Conservation (phyloP, 2,329 filamentous ascomycete genomes). For the Penicillium sumatraense region DNA sequence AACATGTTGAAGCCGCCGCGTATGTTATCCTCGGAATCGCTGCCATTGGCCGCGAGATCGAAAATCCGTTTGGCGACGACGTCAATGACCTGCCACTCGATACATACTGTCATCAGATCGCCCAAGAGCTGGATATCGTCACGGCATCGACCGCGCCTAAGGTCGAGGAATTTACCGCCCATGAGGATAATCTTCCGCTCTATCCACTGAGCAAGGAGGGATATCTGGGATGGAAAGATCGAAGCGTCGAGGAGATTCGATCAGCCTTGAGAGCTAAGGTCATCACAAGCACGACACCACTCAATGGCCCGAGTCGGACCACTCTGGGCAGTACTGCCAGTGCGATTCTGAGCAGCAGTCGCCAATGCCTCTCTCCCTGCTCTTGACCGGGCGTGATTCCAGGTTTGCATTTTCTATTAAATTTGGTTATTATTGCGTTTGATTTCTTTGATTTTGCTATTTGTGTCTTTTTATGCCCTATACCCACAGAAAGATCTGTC, state of each 20-base stretch:
- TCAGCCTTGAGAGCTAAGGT: conserved; percentile 46
- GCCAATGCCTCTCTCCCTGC: background rate
- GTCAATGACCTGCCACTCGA: conserved; percentile 83
- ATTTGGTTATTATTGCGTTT: background rate
- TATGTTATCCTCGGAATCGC: conserved; percentile 84
- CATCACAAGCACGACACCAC: conserved; percentile 14
- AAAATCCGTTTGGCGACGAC: conserved; percentile 83
- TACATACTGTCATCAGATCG: conserved; percentile 74
- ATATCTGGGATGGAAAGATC: conserved; percentile 54
- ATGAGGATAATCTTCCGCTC: conserved; percentile 43
- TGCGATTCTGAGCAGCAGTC: background rate
- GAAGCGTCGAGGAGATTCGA: conserved; percentile 53
- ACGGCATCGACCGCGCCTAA: conserved; percentile 61
- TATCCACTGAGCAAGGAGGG: conserved; percentile 49
- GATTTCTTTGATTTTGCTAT: background rate
- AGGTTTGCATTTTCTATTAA: background rate
- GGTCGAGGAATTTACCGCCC: conserved; percentile 52
- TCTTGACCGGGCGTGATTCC: background rate
- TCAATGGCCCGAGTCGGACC: background rate
- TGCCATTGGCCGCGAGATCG: conserved; percentile 78
- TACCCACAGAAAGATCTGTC: background rate
- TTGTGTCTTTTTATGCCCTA: background rate
- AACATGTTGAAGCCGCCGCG: conserved; percentile 57
- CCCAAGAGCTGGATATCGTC: conserved; percentile 74
- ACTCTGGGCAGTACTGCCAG: background rate